Base-by-base conservation (phyloP, 306 rosid genomes). In the Ceratonia siliqua region DNA sequence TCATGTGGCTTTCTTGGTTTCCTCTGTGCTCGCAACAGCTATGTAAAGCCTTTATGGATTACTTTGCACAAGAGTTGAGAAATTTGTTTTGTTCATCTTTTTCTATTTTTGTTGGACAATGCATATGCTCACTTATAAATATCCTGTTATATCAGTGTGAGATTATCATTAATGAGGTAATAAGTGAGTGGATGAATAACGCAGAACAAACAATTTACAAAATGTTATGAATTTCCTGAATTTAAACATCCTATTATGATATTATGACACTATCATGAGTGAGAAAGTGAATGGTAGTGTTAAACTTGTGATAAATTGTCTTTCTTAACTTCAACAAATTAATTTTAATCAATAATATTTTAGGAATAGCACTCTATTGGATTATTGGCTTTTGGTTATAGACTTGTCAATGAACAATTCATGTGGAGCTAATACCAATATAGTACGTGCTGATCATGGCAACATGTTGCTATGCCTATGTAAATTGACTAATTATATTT, bases 371-470 rank as follows among this genome's bases (percentile, higher is more conserved):
- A 61, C 68, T 68, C 27, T 78, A 62, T 81, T 64, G 39, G 15
- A 65, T 59, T 45, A 18, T 74, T 77, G 45, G 39, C 57, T 56
- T 78, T 80, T 86, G 75, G 25, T 45, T 84, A 87, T 90, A 80
- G 87, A 70, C 68, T n/a, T n/a, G n/a, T n/a, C n/a, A n/a, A n/a
- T n/a, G n/a, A n/a, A 63, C 77, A 69, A 82, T 76, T 39, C 75
- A 41, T 7, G 5, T 11, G 83, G 77, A 27, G 78, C 22, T 62
- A 74, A 82, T 76, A 77, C 70, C 73, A 82, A 77, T 80, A 62
- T 45, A 38, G 79, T 61, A 49, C 41, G 42, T 58, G 70, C 81
- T 67, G 80, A 72, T 54, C 70, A 43, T 76, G 70, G 76, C 80
- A 58, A 41, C 70, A 72, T 76, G 83, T 64, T 83, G 79, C 79